A percentile compares a stretch with the other conserved stretches of the same genome.
These are phyloP conservation scores for Saprolegnia diclina DNA, from an alignment of 352 stramenopile genomes.

Conservation along the genomic window DNA sequence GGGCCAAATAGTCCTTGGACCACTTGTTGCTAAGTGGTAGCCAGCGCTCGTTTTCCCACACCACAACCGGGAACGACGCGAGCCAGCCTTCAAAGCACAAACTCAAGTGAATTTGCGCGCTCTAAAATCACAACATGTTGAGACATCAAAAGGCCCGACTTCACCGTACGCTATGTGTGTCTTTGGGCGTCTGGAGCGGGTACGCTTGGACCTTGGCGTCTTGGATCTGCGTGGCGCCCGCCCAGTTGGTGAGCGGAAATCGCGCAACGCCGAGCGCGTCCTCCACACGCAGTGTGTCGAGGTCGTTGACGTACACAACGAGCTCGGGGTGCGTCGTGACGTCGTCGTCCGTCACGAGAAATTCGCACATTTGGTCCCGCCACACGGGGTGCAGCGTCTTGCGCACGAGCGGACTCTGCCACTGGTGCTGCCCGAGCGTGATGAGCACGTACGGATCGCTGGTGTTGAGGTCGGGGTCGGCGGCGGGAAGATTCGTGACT, in stretches of 20 bases:
- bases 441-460: constrained; percentile 25
- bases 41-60: constrained; percentile 28
- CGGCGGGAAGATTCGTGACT: constrained; percentile 12
- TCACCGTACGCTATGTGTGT: too few relatives aligned
- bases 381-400: constrained; percentile 22
- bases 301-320: constrained; percentile 16
- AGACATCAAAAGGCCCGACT: neutral
- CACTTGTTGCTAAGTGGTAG: neutral
- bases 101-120: neutral
- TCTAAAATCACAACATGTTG: neutral
- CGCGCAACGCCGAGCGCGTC: constrained; percentile 11
- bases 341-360: constrained; percentile 17
- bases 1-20: constrained; percentile 22
- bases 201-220: constrained; percentile 9
- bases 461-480: constrained; percentile 3
- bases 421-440: constrained; percentile 9
- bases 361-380: constrained; percentile 24
- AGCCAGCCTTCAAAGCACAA: constrained; percentile 12
- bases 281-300: constrained; percentile 8
- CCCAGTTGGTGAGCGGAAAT: constrained; percentile 15
- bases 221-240: constrained; percentile 5
- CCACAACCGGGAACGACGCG: neutral
- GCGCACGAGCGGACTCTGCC: constrained; percentile 7
- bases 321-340: constrained; percentile 8
- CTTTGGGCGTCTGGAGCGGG: neutral